Evolutionary conservation across 208 protist genomes (phyloP), one percentile per base, ranked within the genome.

Genomic region (Balamuthia mandrillaris): DNA sequence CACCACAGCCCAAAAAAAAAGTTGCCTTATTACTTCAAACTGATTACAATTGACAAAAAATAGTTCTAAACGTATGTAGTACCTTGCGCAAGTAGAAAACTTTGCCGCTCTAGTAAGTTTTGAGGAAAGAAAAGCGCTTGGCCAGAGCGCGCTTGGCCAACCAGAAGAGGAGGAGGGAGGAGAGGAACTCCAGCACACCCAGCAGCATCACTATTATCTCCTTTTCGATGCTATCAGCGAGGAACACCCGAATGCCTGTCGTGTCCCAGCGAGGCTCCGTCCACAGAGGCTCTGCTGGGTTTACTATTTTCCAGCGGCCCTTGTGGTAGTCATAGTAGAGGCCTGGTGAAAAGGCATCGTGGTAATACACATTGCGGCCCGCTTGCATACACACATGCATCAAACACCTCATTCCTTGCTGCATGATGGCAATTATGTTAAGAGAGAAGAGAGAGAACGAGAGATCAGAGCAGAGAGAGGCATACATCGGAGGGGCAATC

Each of bases 261-360:
- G 68, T 78, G 29, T 78, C 47, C 68, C 68, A 78, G 18, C 68
- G 52, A 31, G 68, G 68, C 18, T 78, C 68, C n/a, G 68, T 78
- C 68, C 68, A 78, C n/a, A 78, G 68, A 1, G 68, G 68, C 68
- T 78, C 45, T 18, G 68, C 21, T 27, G 52, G 29, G 16, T 2
- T 4, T 12, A 42, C 68, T 16, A 78, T 42, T 1, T 7, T 9
- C 68, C 68, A 78, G 24, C 21, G 24, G 27, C 1, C 68, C 68
- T 49, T 60, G 42, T 54, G n/a, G 45, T 42, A n/a, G 47, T 78
- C 68, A 42, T 49, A 78, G 3, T 54, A 7, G 29, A 78, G 4
- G 12, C 68, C 68, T 2, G 58, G 42, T 18, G 68, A 49, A 24
- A 49, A 12, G 29, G 68, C 68, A 7, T 78, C 68, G 68, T 78